phyloP scores from a whole-genome alignment of 148 eudicot species.

The Rhododendron molle region DNA sequence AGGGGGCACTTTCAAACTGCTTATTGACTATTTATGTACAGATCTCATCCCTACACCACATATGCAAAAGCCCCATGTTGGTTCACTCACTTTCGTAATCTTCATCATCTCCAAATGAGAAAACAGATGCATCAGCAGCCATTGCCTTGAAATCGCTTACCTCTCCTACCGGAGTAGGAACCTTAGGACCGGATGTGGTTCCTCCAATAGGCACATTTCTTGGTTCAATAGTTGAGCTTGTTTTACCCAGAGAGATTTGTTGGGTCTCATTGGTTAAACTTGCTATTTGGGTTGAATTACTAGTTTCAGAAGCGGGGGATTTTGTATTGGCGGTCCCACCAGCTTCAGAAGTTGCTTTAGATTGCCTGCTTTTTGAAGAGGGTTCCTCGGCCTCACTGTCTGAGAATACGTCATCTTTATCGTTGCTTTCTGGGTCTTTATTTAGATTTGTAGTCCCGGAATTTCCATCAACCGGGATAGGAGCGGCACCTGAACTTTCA shows the following conservation, averaged over 20 bases:
- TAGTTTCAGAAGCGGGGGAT: slow-evolving; percentile 26
- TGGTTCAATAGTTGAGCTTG: slow-evolving; percentile 24
- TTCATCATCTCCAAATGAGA: slow-evolving; percentile 93
- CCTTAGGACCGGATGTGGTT: slow-evolving; percentile 21
- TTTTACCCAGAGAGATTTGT: slow-evolving; percentile 48
- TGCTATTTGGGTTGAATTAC: slow-evolving; percentile 34
- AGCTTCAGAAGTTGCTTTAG: slow-evolving; percentile 27
- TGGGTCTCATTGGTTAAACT: slow-evolving; percentile 50
- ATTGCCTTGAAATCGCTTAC: slow-evolving; percentile 93
- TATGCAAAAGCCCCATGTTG: background rate
- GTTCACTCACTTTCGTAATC: slow-evolving; percentile 79
- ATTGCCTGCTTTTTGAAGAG: slow-evolving; percentile 35
- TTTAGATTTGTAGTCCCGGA: slow-evolving; percentile 29
- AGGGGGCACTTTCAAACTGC: slow-evolving; percentile 5
- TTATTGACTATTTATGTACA: slow-evolving; percentile 42
- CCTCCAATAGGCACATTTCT: slow-evolving; percentile 28
- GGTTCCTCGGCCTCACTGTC: slow-evolving; percentile 69
- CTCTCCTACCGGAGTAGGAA: slow-evolving; percentile 37
- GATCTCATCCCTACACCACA: slow-evolving; percentile 12
- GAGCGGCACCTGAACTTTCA: slow-evolving; percentile 33
- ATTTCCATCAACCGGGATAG: slow-evolving; percentile 28
- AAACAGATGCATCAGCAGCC: slow-evolving; percentile 99
- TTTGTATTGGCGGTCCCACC: slow-evolving; percentile 26
- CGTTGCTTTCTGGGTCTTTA: slow-evolving; percentile 38
- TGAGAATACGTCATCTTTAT: slow-evolving; percentile 83